Evolutionary conservation across 805 yeast species (phyloP).

Genomic region (Ogataea zsoltii): DNA sequence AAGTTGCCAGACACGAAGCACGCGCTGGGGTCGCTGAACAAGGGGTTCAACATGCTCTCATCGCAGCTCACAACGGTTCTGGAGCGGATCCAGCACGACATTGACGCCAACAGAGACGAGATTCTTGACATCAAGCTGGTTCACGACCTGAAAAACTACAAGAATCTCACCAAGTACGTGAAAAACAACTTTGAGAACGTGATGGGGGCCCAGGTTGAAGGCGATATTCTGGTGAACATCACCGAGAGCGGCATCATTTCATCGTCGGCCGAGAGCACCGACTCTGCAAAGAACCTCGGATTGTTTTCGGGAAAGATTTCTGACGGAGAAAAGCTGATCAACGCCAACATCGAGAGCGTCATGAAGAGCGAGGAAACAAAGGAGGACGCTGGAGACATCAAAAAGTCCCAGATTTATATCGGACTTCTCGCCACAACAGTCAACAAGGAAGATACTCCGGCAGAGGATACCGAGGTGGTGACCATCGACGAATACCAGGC

Average conservation of each 20-base stretch:
- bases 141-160: conserved; percentile 64
- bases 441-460: conserved; percentile 20
- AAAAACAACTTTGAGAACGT: conserved; percentile 59
- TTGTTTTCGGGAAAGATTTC: conserved; percentile 72
- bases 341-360: conserved; percentile 83
- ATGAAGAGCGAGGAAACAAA: conserved; percentile 31
- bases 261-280: conserved; percentile 28
- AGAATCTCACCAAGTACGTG: conserved; percentile 47
- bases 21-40: conserved; percentile 39
- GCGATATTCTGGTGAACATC: conserved; percentile 65
- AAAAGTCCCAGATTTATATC: conserved; percentile 32
- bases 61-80: conserved; percentile 40
- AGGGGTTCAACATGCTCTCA: conserved; percentile 34
- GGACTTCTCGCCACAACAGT: conserved; percentile 35
- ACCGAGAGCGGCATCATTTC: conserved; percentile 49
- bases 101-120: conserved; percentile 43
- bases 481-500: conserved; percentile 48
- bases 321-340: conserved; percentile 86
- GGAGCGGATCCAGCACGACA: conserved; percentile 36
- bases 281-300: conserved; percentile 51
- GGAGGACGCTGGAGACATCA: conserved; percentile 9
- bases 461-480: conserved; percentile 32
- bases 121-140: conserved; percentile 60
- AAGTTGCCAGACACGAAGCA: conserved; percentile 34
- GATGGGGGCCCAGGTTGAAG: conserved; percentile 71